These are phyloP conservation scores for Fusarium sp. DNA, from an alignment of 2,329 filamentous ascomycete genomes.

Conservation along the genomic window DNA sequence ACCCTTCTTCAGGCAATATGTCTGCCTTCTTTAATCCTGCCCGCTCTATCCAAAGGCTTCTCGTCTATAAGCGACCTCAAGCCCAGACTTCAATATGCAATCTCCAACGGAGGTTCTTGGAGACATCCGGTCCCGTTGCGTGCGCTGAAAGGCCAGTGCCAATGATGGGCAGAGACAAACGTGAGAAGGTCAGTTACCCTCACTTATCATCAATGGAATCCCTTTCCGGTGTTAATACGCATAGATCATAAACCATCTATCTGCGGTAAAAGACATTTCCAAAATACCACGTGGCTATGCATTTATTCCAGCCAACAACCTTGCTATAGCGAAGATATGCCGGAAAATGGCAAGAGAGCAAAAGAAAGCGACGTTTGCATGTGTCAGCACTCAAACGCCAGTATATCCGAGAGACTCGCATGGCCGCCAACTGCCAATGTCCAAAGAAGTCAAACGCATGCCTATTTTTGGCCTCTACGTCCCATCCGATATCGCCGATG, in stretches of 20 bases:
- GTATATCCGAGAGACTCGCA: not conserved
- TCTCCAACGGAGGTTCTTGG: not conserved
- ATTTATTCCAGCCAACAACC: not conserved
- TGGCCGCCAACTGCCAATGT: not conserved
- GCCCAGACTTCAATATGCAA: not conserved
- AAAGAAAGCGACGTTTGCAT: not conserved
- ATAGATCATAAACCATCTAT: not conserved
- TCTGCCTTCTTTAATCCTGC: not conserved
- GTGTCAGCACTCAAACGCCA: not conserved
- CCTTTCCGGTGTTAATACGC: not conserved
- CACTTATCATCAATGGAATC: fast-evolving
- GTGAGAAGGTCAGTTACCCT: not conserved
- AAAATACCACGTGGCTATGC: not conserved
- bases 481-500: not conserved
- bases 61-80: not conserved
- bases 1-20: not conserved
- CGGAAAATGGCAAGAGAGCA: not conserved
- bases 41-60: not conserved
- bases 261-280: not conserved
- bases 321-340: not conserved
- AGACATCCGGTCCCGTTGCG: not conserved
- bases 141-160: not conserved
- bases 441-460: not conserved
- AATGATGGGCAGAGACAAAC: not conserved
- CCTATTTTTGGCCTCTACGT: not conserved